These are phyloP conservation scores for Poa annua DNA, from an alignment of 176 grass and related monocot genomes.

Conservation along the genomic window DNA sequence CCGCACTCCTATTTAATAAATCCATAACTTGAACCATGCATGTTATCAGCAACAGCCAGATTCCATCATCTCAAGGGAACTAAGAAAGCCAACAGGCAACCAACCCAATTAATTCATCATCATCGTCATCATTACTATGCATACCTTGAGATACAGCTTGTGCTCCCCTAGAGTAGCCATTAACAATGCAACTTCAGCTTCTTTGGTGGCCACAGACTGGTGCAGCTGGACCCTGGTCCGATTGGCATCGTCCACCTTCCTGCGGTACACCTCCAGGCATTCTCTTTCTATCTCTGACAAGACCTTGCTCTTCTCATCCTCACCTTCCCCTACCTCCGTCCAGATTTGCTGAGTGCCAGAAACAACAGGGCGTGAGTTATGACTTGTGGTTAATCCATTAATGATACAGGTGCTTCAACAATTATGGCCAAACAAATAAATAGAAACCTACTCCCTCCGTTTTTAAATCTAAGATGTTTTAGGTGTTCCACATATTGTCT, in stretches of 20 bases:
- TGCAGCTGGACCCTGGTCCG: constrained; percentile 80
- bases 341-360: constrained; percentile 77
- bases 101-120: constrained; percentile 44
- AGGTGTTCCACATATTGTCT: too few species aligned
- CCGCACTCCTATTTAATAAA: neutral
- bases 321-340: constrained; percentile 80
- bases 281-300: constrained; percentile 82
- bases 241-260: constrained; percentile 85
- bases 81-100: constrained; percentile 25
- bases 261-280: constrained; percentile 78
- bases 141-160: constrained; percentile 73
- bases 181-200: constrained; percentile 86
- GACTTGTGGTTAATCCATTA: neutral
- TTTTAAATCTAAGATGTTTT: too few species aligned
- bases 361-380: constrained; percentile 30
- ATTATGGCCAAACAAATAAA: constrained; percentile 9
- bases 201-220: constrained; percentile 82
- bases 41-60: constrained; percentile 9
- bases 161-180: constrained; percentile 83
- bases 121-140: constrained; percentile 28
- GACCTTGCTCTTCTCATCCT: constrained; percentile 68
- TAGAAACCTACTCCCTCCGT: neutral
- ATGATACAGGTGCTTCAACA: neutral
- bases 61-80: constrained; percentile 34
- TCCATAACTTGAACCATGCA: constrained; percentile 27